Base-by-base conservation (phyloP, 176 grass and related monocot genomes). In the Bonia amplexicaulis region DNA sequence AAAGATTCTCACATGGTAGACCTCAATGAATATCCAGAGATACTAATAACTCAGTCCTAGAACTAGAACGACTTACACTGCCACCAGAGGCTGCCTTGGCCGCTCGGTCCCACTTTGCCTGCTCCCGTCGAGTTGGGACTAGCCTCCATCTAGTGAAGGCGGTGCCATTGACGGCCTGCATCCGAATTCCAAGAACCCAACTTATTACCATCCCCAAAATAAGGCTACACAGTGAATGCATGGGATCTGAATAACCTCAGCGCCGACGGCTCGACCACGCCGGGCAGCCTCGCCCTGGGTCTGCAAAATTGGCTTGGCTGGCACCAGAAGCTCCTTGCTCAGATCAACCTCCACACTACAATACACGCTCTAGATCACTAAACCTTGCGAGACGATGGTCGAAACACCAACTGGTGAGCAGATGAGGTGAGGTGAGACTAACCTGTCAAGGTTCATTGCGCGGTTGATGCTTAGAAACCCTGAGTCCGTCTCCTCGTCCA, bases 391-490 rank as follows among this genome's bases (percentile, higher is more conserved):
- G 74, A 70, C 25, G 76, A 72, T 23, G n/a, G 47, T 79, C 5
- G 6, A 1, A 76, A 76, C 33, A 78, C 59, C 23, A 85, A 55
- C 14, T 62, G 47, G 39, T 52, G 26, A 55, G 40, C 79, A 81
- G 40, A 63, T 33, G 80, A 83, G 14, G n/a, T 17, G 49, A 23
- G 59, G 13, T 48, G 62, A 69, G 19, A 91, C 49, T 41, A 77
- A 96, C 96, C 91, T 92, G 91, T 96, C 91, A 68, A 99, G 93
- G 54, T 61, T 92, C 93, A 90, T 85, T 48, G 93, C 87, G 53
- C 93, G 93, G 84, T 92, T 94, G 59, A 99, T 81, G 86, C 96
- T 99, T 74, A 99, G 86, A 84, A 96, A 96, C 9, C 96, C 93
- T 27, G 82, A 89, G 45, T 42, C 86, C 53, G 70, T 23, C 7